A percentile compares a stretch with the other conserved stretches of the same genome.
These are phyloP conservation scores for Codiaeum variegatum DNA, from an alignment of 441 rosid species.

Conservation along the genomic window DNA sequence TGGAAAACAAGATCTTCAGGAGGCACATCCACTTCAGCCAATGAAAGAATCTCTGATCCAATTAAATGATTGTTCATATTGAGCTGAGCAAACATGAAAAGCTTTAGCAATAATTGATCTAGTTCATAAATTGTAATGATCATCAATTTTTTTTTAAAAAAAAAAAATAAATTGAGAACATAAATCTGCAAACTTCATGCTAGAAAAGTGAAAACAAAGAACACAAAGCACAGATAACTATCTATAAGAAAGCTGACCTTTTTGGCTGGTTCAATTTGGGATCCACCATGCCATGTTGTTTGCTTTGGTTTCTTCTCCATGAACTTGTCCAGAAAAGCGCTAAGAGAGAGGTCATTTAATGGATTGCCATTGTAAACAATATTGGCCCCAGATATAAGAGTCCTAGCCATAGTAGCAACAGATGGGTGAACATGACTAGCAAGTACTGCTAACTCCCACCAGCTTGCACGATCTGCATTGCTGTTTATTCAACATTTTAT, in stretches of 20 bases:
- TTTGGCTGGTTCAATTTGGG: conserved; percentile 93
- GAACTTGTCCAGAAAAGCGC: conserved; percentile 89
- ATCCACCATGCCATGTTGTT: conserved; percentile 90
- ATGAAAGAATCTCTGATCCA: conserved; percentile 71
- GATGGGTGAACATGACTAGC: conserved; percentile 93
- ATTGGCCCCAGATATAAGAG: conserved; percentile 80
- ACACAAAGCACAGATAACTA: background rate
- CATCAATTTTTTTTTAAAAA: background rate
- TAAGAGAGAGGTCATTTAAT: conserved; percentile 63
- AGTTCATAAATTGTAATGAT: background rate
- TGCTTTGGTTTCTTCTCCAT: conserved; percentile 97
- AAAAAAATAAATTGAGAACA: no score
- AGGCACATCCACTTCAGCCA: conserved; percentile 80
- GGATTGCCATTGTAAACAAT: conserved; percentile 94
- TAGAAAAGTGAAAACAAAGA: background rate
- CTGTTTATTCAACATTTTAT: conserved; percentile 36
- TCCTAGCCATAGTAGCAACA: conserved; percentile 94
- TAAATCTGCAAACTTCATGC: background rate
- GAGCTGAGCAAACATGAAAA: conserved; percentile 41
- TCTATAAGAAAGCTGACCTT: conserved; percentile 47
- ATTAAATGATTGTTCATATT: conserved; percentile 74
- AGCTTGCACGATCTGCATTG: conserved; percentile 78
- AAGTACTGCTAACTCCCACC: conserved; percentile 95
- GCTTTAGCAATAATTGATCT: conserved; percentile 7
- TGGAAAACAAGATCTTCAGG: conserved; percentile 92